phyloP scores from a whole-genome alignment of 1,284 basidiomycete species.

The Thecaphora thlaspeos region DNA sequence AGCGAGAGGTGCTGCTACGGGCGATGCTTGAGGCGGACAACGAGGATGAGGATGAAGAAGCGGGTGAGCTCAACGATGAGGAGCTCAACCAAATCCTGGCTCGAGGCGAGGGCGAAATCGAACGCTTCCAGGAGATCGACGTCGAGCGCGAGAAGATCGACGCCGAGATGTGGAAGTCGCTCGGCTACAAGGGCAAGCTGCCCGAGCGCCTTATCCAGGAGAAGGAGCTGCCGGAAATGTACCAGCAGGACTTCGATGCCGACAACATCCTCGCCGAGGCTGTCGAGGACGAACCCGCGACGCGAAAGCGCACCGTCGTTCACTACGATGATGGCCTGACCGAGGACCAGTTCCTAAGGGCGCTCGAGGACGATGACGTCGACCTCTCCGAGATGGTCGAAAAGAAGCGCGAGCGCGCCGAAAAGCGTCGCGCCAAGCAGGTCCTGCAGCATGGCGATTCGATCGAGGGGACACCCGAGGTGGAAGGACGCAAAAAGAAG shows the following conservation, averaged over 20 bases:
- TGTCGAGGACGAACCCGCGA: conserved; percentile 66
- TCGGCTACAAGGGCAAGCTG: conserved; percentile 66
- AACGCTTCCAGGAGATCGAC: conserved; percentile 82
- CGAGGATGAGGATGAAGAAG: conserved; percentile 57
- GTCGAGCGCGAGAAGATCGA: conserved; percentile 73
- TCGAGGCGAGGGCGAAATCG: conserved; percentile 76
- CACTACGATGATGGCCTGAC: conserved; percentile 92
- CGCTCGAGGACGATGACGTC: conserved; percentile 78
- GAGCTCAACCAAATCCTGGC: conserved; percentile 93
- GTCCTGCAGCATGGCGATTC: conserved; percentile 30
- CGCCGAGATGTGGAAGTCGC: conserved; percentile 70
- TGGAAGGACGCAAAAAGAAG: conserved; percentile 31
- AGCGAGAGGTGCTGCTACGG: conserved; percentile 91
- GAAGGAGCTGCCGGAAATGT: conserved; percentile 88
- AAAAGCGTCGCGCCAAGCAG: conserved; percentile 49
- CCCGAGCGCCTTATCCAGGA: conserved; percentile 80
- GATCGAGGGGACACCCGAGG: conserved; percentile 42
- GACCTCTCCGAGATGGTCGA: conserved; percentile 64
- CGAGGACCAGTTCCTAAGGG: conserved; percentile 78
- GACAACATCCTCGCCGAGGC: conserved; percentile 33
- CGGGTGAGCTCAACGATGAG: conserved; percentile 94
- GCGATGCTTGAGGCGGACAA: conserved; percentile 60
- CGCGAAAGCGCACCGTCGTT: conserved; percentile 81
- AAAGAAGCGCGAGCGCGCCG: conserved; percentile 55
- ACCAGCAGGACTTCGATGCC: conserved; percentile 68